These are phyloP conservation scores for Haematococcus sp. DNA, from an alignment of 139 green algal genomes.

Conservation along the genomic window DNA sequence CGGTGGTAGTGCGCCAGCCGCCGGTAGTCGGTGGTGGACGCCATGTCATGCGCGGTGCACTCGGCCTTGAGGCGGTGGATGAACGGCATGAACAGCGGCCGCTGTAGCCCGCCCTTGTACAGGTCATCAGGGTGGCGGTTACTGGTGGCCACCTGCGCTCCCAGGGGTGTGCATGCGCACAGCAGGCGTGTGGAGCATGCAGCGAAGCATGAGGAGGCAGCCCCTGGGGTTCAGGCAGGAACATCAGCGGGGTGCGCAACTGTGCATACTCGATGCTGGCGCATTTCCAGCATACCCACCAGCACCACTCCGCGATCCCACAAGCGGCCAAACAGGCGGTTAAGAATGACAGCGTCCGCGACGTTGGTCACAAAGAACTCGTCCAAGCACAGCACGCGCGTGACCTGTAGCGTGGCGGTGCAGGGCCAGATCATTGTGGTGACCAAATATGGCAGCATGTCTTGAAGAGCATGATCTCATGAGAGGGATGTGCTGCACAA, in stretches of 20 bases:
- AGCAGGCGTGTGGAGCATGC: no score
- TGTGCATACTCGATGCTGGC: no score
- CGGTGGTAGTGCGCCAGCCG: conserved; percentile 64
- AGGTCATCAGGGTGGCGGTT: conserved; percentile 81
- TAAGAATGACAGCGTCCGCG: conserved; percentile 92
- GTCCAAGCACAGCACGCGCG: conserved; percentile 87
- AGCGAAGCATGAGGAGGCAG: no score
- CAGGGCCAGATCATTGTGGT: no score
- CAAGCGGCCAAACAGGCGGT: conserved; percentile 80
- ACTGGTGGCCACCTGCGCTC: conserved; percentile 68
- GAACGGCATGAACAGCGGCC: conserved; percentile 95
- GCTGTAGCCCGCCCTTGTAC: conserved; percentile 93
- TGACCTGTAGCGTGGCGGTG: no score
- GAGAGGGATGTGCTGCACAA: no score
- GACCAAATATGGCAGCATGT: no score
- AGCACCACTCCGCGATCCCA: conserved; percentile 80
- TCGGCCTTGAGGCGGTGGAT: conserved; percentile 81
- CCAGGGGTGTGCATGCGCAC: no score
- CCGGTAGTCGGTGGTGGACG: conserved; percentile 82
- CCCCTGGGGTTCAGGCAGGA: no score
- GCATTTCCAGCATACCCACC: no score
- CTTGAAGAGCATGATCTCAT: no score
- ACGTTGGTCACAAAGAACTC: conserved; percentile 98
- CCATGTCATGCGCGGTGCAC: conserved; percentile 89
- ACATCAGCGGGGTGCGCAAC: no score